Base-by-base conservation (phyloP, 345 rosid species). In the Brassica nigra region DNA sequence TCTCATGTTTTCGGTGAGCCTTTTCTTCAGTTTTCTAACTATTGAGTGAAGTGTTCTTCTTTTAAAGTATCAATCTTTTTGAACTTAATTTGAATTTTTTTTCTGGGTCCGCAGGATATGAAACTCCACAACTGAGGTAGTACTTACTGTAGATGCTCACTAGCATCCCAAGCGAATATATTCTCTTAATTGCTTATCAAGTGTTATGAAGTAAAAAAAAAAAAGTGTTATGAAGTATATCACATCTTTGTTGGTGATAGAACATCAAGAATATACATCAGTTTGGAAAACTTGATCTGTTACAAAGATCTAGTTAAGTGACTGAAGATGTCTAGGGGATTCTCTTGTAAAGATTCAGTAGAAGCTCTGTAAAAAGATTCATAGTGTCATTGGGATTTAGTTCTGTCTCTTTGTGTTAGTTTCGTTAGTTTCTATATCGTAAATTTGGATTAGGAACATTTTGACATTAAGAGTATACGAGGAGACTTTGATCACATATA, bases 101-200 rank as follows among this genome's bases (percentile, higher is more conserved):
- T 44, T 1, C 12, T 36, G 16, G 27, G 6, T 3, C n/a, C 81
- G 84, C 93, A 94, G 97, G 97, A 70, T 94, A 75, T 78, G 95
- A 89, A 81, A 89, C 97, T 83, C 97, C 95, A 58, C 89, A 90
- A 78, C 84, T 90, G 62, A 90, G 97, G 98, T 90, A 61, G 98
- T 90, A 58, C 5, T 49, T 3, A 76, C 74, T 16, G 29, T 34
- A 16, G 11, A 62, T 14, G 16, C 9, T 62, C 16, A 11, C 36
- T 57, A 57, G 12, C 23, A 0, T 8, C 14, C 62, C 30, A 20
- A 57, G 18, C 20, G 39, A n/a, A 68, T 27, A 42, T 76, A 11
- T 67, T 42, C 61, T 59, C n/a, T 59, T 68, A 5, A 54, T 55
- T 66, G 77, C 62, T 42, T 63, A 44, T 62, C 11, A 64, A 34